phyloP scores from a whole-genome alignment of 495 filamentous ascomycete genomes.

The Penicillium samsonianum region DNA sequence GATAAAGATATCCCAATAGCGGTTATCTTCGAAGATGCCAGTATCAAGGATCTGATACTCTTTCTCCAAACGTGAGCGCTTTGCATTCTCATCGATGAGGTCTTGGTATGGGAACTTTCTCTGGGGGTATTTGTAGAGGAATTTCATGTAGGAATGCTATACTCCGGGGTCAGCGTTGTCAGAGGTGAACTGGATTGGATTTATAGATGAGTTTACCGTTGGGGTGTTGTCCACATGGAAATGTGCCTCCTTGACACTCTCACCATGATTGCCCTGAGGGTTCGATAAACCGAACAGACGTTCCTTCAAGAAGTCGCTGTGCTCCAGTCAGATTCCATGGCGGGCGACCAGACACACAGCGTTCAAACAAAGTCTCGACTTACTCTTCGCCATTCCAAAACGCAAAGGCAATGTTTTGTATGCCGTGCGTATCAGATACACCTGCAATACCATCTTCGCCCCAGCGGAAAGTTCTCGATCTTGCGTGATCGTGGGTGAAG shows the following conservation, averaged over 20 bases:
- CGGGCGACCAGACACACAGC: background rate
- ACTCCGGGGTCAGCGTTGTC: constrained; percentile 9
- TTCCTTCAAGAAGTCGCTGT: constrained; percentile 88
- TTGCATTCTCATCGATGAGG: constrained; percentile 78
- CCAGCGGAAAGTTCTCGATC: constrained; percentile 87
- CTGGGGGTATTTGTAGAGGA: constrained; percentile 96
- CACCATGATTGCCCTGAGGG: constrained; percentile 94
- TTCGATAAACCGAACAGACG: constrained; percentile 92
- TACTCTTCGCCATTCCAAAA: constrained; percentile 99
- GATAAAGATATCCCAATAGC: constrained; percentile 97
- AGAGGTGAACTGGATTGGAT: background rate
- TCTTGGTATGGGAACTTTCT: constrained; percentile 88
- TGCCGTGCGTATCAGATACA: constrained; percentile 86
- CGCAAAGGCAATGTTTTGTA: constrained; percentile 89
- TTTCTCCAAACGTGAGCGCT: constrained; percentile 67
- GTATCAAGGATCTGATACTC: constrained; percentile 95
- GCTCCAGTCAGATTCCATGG: background rate
- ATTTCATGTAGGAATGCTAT: constrained; percentile 98
- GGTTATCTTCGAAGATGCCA: constrained; percentile 84
- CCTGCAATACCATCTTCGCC: constrained; percentile 97
- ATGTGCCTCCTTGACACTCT: constrained; percentile 93
- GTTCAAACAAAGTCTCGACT: constrained; percentile 28
- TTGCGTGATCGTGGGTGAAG: constrained; percentile 89
- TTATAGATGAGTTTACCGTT: constrained; percentile 30
- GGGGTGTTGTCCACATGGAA: constrained; percentile 97